A percentile compares a stretch with the other conserved stretches of the same genome.
These are phyloP conservation scores for Russula emetica DNA, from an alignment of 768 basidiomycete species.

Conservation along the genomic window DNA sequence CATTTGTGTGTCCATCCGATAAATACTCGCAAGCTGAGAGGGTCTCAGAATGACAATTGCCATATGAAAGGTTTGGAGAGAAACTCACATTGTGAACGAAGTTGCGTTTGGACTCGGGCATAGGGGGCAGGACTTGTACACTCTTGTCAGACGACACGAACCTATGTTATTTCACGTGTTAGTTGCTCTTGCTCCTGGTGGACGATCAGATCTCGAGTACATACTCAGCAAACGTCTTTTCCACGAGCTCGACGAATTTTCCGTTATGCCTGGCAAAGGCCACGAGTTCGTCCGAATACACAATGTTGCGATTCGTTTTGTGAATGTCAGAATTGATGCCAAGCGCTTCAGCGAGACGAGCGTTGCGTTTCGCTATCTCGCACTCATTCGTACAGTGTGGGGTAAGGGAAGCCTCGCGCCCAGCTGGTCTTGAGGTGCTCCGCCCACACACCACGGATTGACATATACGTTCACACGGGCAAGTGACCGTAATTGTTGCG, in stretches of 20 bases:
- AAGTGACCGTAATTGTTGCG: conserved; percentile 59
- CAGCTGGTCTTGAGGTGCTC: conserved; percentile 42
- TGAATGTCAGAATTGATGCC: conserved; percentile 64
- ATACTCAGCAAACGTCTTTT: conserved; percentile 79
- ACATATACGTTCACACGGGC: conserved; percentile 79
- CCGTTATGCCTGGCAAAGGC: conserved; percentile 55
- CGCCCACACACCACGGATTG: conserved; percentile 73
- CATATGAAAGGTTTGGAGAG: conserved; percentile 10
- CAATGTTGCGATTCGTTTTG: conserved; percentile 39
- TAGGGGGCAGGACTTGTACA: conserved; percentile 71
- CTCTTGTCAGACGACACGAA: conserved; percentile 65
- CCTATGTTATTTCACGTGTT: conserved; percentile 35
- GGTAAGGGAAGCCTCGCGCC: conserved; percentile 40
- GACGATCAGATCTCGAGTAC: conserved; percentile 26
- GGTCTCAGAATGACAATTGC: conserved; percentile 12
- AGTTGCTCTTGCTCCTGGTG: not conserved
- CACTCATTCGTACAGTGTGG: conserved; percentile 85
- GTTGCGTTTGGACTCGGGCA: conserved; percentile 73
- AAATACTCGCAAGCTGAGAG: conserved; percentile 64
- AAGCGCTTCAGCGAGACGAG: conserved; percentile 82
- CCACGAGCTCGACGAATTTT: conserved; percentile 69
- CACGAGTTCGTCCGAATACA: conserved; percentile 61
- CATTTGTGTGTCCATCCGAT: conserved; percentile 79
- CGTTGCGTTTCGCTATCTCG: conserved; percentile 79
- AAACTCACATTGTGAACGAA: conserved; percentile 72